Base-by-base conservation (phyloP, 208 protist genomes). In the Trypanosoma conorhini region DNA sequence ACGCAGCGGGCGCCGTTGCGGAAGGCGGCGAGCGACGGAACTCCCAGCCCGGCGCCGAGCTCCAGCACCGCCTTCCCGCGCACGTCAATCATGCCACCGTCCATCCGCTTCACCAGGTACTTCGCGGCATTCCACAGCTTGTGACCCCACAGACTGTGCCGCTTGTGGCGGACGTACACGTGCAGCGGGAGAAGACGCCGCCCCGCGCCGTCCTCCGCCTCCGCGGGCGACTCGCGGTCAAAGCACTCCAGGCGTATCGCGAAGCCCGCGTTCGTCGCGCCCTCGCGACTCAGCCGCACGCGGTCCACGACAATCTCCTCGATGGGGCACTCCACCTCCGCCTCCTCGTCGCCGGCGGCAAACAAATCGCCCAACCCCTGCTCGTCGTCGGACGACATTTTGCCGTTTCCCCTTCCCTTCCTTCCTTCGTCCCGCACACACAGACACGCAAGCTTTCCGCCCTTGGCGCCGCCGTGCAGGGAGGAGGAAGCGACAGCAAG, bases 81-180 rank as follows among this genome's bases (percentile, higher is more conserved):
- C 48, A 94, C 87, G 62, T 90, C 80, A 62, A 95, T 94, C 35
- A 80, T 63, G 3, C 75, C 69, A 60, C 82, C 72, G 60, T 96
- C 91, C 76, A 96, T 96, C 54, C 85, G 86, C 80, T 96, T 96
- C 15, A 85, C 79, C 28, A 96, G 58, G 69, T 96, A 96, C 82
- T 92, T 92, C 17, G 91, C 91, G 0, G 91, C 91, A 58, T 96
- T 96, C 88, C 91, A 96, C 35, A 96, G 69, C 38, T 79, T 81
- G 67, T 96, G 91, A 13, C 91, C 91, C 88, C 91, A 96, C 31
- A 96, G 72, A 66, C 88, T 94, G 77, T 96, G 91, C 3, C 85
- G 88, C 68, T 94, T 94, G 55, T 91, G 85, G 15, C 90, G 86
- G 67, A 82, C 91, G 56, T 83, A 74, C 19, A 94, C 83, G 13